A percentile compares a stretch with the other conserved stretches of the same genome.
Evolutionary conservation across 2,329 filamentous ascomycete genomes (phyloP).

Genomic region (Decorospora gaudefroyi): DNA sequence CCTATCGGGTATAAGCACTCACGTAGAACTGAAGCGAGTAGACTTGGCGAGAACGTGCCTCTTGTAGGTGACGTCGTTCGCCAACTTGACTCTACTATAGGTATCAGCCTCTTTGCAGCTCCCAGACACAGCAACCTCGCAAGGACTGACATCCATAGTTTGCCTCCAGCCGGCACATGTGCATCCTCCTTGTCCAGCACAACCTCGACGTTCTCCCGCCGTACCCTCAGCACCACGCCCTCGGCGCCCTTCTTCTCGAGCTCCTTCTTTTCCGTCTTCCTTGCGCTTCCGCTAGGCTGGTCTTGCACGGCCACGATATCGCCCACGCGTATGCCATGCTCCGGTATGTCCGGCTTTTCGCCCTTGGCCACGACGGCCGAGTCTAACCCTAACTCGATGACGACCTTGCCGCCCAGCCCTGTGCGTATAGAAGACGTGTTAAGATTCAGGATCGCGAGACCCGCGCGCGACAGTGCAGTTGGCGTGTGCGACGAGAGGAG

Average conservation of each 20-base stretch:
- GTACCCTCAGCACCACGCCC: slow-evolving; percentile 71
- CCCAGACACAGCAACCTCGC: slow-evolving; percentile 2
- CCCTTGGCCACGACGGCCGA: slow-evolving; percentile 62
- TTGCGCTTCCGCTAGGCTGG: slow-evolving; percentile 71
- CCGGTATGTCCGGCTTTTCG: slow-evolving; percentile 62
- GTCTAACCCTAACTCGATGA: slow-evolving; percentile 79
- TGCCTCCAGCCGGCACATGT: slow-evolving; percentile 58
- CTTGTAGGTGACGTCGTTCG: slow-evolving; percentile 69
- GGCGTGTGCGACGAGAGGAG: slow-evolving; percentile 72
- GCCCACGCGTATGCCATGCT: slow-evolving; percentile 75
- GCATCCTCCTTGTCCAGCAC: slow-evolving; percentile 69
- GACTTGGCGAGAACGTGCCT: slow-evolving; percentile 50
- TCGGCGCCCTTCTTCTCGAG: slow-evolving; percentile 69
- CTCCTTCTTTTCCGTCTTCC: slow-evolving; percentile 72
- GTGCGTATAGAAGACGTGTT: slow-evolving; percentile 76
- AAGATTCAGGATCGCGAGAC: slow-evolving; percentile 79
- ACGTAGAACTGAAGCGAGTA: neutral
- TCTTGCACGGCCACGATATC: slow-evolving; percentile 79
- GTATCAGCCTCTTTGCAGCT: slow-evolving; percentile 42
- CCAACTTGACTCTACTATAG: slow-evolving; percentile 62
- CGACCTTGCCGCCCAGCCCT: slow-evolving; percentile 86
- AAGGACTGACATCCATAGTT: slow-evolving; percentile 65
- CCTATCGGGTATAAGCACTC: slow-evolving; percentile 43
- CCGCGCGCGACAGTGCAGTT: slow-evolving; percentile 70
- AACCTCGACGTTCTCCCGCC: slow-evolving; percentile 63